Evolutionary conservation across 305 asterid species (phyloP).

Genomic region (Petunia hybrid): DNA sequence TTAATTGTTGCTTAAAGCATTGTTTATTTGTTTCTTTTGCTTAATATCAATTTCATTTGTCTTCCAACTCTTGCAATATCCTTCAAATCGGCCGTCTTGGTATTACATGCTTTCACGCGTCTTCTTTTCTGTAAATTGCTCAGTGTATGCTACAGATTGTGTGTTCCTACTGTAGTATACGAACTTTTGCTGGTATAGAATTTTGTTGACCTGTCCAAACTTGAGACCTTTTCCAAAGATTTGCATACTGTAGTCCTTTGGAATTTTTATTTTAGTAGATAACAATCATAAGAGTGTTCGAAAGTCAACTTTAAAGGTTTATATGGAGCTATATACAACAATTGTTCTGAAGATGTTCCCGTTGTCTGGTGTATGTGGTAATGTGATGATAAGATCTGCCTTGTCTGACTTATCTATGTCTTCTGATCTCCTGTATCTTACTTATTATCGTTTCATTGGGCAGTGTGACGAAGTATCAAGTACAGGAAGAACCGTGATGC

Average conservation of each 20-base stretch:
- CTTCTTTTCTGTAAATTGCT: conserved; percentile 14
- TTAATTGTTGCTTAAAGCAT: conserved; percentile 23
- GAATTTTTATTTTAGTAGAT: neutral
- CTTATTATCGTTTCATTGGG: conserved; percentile 31
- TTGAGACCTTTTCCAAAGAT: neutral
- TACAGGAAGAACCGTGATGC: conserved; percentile 54
- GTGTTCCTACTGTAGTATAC: neutral
- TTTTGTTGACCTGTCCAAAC: neutral
- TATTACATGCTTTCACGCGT: neutral
- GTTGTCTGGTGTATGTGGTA: conserved; percentile 5
- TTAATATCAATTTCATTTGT: conserved; percentile 5
- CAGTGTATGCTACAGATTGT: neutral
- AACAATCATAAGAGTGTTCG: conserved; percentile 16
- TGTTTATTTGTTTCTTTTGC: neutral
- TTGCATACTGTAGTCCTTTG: neutral
- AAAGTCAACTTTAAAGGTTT: conserved; percentile 20
- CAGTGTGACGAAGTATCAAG: conserved; percentile 79
- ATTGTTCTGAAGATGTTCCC: neutral
- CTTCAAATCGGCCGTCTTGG: neutral
- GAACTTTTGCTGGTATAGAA: neutral
- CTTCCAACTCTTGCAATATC: neutral
- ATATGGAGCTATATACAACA: neutral
- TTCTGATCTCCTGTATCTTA: neutral
- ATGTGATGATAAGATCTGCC: conserved; percentile 20
- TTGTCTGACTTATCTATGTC: neutral